These are phyloP conservation scores for Talaromyces albobiverticillius DNA, from an alignment of 2,329 filamentous ascomycete genomes.

Conservation along the genomic window DNA sequence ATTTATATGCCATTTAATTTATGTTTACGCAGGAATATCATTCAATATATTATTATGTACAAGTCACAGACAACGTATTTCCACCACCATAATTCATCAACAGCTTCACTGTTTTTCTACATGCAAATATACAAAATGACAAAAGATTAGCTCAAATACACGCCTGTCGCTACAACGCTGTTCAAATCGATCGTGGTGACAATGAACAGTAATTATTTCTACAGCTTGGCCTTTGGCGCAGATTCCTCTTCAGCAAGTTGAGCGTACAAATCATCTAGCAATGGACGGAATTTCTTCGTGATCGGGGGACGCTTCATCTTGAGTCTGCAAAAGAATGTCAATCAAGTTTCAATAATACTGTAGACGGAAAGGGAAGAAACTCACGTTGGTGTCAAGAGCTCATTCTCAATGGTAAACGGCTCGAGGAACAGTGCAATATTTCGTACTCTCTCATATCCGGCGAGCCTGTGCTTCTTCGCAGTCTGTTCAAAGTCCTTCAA, in stretches of 20 bases:
- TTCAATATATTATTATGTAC: no score
- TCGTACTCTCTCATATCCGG: constrained; percentile 81
- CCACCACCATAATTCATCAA: background rate
- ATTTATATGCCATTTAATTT: no score
- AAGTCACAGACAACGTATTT: no score
- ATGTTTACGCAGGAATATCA: no score
- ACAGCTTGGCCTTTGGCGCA: constrained; percentile 41
- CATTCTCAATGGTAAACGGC: constrained; percentile 90
- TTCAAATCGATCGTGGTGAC: no score
- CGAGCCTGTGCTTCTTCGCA: constrained; percentile 81
- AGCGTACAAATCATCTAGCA: constrained; percentile 61
- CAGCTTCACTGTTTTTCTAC: background rate
- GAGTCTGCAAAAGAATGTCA: constrained; percentile 47
- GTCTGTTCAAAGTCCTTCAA: constrained; percentile 75
- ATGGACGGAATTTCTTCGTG: constrained; percentile 58
- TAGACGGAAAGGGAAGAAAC: constrained; percentile 14
- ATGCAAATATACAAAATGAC: background rate
- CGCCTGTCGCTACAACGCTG: no score
- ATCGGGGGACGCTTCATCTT: constrained; percentile 70
- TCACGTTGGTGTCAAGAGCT: constrained; percentile 59
- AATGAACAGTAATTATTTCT: no score
- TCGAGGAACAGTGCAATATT: constrained; percentile 75
- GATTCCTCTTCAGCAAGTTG: constrained; percentile 46
- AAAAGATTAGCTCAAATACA: no score
- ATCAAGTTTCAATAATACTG: background rate